Evolutionary conservation across 352 stramenopile genomes (phyloP), one percentile per base, ranked within the genome.

Genomic region (Phytophthora constricta): DNA sequence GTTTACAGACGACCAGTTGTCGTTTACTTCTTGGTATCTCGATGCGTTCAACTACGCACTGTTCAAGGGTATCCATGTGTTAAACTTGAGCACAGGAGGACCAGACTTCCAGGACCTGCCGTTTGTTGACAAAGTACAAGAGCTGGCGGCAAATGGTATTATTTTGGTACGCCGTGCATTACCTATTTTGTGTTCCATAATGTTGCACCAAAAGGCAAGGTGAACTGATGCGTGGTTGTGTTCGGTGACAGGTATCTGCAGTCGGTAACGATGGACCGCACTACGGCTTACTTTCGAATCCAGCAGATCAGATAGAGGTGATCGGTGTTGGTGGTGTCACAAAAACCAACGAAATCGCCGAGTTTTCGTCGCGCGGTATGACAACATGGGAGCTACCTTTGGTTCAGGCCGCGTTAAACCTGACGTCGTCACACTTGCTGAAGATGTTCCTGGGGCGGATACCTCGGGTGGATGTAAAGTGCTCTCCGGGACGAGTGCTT

Each of bases 21-120:
- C 86, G 23, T 97, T 95, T 60, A 97, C 90, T 23, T 94, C 89
- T 13, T 97, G 89, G 90, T 96, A 96, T 67, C 76, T 96, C 4
- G 90, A 97, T 53, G 90, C 89, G 5, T 95, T 97, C 68, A 97
- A 97, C 59, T 97, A 96, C 63, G 86, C 89, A 17, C 58, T 97
- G 5, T 93, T 88, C 49, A 77, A 85, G 27, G 60, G 72, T 10
- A 80, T 96, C 25, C 74, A 96, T 31, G 76, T 94, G 25, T 62
- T 97, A n/a, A 97, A 97, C 62, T 76, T 96, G 20, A 96, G 86
- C 54, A 92, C 91, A 14, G 90, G 90, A 48, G 86, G 89, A 1
- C 84, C 90, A 9, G 90, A 96, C 39, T 96, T 96, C 39, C 76
- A 77, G n/a, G 89, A 97, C 52, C 50, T 82, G 16, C 90, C 90